Percentiles rank a stretch among this genome's conserved stretches.
Evolutionary conservation across 129 eudicot genomes (phyloP).

Genomic region (Centaurea solstitialis): DNA sequence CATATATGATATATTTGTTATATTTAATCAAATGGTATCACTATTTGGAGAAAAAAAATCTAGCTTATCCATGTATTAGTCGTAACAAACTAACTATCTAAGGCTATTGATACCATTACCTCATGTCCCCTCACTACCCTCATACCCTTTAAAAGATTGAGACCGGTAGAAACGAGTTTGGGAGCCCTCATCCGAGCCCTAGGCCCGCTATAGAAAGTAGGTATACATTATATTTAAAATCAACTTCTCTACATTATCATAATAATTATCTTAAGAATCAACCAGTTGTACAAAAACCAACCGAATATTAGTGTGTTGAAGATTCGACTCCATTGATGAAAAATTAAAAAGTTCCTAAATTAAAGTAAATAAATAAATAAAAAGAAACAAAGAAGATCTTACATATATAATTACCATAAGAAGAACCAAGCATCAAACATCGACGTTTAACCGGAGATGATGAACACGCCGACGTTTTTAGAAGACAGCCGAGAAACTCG

Average conservation of each 20-base stretch:
- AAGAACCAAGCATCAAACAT: conserved; percentile 35
- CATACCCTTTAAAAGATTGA: no score
- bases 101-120: no score
- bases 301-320: not conserved
- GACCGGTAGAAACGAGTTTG: no score
- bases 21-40: no score
- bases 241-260: not conserved
- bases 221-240: not conserved
- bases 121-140: no score
- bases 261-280: conserved; percentile 21
- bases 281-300: conserved; percentile 21
- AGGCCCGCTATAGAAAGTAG: no score
- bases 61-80: no score
- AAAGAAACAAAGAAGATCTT: not conserved
- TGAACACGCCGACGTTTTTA: conserved; percentile 40
- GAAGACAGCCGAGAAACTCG: conserved; percentile 40
- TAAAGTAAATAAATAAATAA: not conserved
- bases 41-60: no score
- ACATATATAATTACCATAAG: conserved; percentile 18
- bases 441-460: conserved; percentile 35
- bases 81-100: no score
- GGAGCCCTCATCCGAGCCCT: no score
- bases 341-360: conserved; percentile 10
- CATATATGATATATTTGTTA: no score
- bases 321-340: conserved; percentile 17